Evolutionary conservation across 2,329 filamentous ascomycete species (phyloP), one percentile per base, ranked within the genome.

Genomic region (Hansfordia pulvinata): DNA sequence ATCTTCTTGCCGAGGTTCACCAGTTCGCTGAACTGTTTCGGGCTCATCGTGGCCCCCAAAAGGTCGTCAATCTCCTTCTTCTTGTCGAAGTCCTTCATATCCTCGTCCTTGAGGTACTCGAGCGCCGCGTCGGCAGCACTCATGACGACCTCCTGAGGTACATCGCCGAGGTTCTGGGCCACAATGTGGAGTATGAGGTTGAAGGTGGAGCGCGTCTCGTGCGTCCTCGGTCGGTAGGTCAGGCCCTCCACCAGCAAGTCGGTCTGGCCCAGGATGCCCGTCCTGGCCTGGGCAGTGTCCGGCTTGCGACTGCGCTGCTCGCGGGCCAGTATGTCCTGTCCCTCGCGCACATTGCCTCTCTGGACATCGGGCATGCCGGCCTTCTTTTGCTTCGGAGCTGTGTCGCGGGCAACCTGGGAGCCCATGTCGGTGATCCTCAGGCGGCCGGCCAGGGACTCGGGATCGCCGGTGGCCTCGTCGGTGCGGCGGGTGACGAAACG

Each of bases 1-100:
- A 98, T 93, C 58, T 98, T 98, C 62, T 98, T 98, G 37, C 86
- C 84, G 22, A 98, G 60, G 47, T 94, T 98, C 29, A 96, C 76
- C 38, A 98, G 59, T 56, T 96, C 88, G 47, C 96, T 96, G 60
- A 96, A 98, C 50, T 93, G 78, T 48, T 94, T 93, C 2, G 83
- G 71, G 25, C 67, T 76, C 60, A 94, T 70, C 1, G 75, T 74
- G 19, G 69, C 69, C n/a, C 88, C 90, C 21, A 98, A 54, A 32
- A 96, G 74, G 37, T 96, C 90, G 42, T 98, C 90, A 22, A 96
- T 74, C 50, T 94, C 85, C 56, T 86, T 93, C 62, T 98, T 98
- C 63, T 92, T 94, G 50, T 98, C 90, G 33, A 93, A 82, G 49
- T 98, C 90, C 52, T 96, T 96, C 59, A 94, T 62, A 35, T 86